phyloP scores from a whole-genome alignment of 768 basidiomycete species.

The Mycena rosella region DNA sequence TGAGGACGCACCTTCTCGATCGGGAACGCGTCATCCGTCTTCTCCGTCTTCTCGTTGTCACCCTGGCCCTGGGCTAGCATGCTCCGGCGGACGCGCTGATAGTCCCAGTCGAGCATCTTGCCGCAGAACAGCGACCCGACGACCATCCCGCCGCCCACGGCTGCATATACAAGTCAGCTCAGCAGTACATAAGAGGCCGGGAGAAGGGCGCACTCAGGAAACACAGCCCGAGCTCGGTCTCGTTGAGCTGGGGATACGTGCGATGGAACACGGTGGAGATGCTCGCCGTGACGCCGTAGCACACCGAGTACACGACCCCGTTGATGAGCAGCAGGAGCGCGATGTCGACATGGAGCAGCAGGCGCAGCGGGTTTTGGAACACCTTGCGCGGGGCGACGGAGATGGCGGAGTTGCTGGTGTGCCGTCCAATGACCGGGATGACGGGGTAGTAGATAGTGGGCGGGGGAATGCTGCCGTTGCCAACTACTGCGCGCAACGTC shows the following conservation, averaged over 20 bases:
- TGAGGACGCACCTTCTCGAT: constrained; percentile 60
- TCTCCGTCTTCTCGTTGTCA: constrained; percentile 8
- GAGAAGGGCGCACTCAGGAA: constrained; percentile 59
- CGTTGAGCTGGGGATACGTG: constrained; percentile 71
- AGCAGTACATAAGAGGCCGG: background rate
- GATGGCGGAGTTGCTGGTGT: constrained; percentile 40
- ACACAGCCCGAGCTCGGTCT: constrained; percentile 80
- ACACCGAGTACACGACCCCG: constrained; percentile 65
- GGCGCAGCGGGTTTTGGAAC: constrained; percentile 66
- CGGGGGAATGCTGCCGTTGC: constrained; percentile 63
- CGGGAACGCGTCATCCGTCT: constrained; percentile 61
- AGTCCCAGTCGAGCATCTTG: constrained; percentile 32
- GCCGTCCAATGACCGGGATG: constrained; percentile 60
- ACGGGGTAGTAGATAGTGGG: constrained; percentile 64
- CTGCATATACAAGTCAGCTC: constrained; percentile 1
- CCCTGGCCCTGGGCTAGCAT: background rate
- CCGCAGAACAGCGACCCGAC: constrained; percentile 18
- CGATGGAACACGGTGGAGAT: constrained; percentile 71
- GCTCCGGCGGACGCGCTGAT: constrained; percentile 11
- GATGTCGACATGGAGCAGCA: constrained; percentile 70
- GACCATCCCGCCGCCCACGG: constrained; percentile 23
- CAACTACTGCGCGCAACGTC: constrained; percentile 66
- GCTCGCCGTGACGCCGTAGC: constrained; percentile 71
- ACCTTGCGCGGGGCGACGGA: constrained; percentile 41
- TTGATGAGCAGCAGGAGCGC: constrained; percentile 63